phyloP scores from a whole-genome alignment of 345 rosid genomes.

The Eucalyptus regnans region DNA sequence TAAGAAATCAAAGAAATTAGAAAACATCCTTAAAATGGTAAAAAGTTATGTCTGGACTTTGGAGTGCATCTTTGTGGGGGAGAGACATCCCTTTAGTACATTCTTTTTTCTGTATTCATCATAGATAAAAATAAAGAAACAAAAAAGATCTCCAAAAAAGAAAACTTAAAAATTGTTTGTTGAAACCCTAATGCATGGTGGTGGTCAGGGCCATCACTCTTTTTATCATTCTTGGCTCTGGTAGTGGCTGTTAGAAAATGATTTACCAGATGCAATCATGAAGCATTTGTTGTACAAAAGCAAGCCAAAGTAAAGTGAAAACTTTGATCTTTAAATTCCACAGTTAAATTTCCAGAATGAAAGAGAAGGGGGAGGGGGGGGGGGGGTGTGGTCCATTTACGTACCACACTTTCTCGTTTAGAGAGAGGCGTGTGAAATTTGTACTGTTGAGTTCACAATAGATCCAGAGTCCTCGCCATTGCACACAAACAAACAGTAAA shows the following conservation, averaged over 20 bases:
- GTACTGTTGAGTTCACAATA: not conserved
- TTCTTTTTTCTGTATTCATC: not conserved
- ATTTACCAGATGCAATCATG: not conserved
- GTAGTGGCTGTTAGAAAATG: not conserved
- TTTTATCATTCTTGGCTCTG: not conserved
- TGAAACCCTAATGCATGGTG: not conserved
- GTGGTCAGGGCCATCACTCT: not conserved
- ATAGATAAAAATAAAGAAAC: not conserved
- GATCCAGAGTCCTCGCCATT: not conserved
- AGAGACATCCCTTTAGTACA: not conserved
- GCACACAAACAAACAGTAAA: not conserved
- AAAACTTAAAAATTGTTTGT: not conserved
- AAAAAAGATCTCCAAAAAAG: not conserved
- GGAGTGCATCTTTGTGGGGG: not conserved
- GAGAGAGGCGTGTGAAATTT: not conserved
- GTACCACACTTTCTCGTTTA: not conserved
- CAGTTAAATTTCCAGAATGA: not conserved
- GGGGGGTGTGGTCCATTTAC: not conserved
- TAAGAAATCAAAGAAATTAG: not conserved
- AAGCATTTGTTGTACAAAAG: not conserved
- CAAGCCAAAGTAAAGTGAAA: not conserved
- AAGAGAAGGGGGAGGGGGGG: fast-evolving
- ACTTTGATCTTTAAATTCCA: not conserved
- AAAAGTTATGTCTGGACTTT: not conserved
- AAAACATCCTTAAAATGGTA: not conserved